Evolutionary conservation across 148 eudicot genomes (phyloP).

Genomic region (Dysphania ambrosioides): DNA sequence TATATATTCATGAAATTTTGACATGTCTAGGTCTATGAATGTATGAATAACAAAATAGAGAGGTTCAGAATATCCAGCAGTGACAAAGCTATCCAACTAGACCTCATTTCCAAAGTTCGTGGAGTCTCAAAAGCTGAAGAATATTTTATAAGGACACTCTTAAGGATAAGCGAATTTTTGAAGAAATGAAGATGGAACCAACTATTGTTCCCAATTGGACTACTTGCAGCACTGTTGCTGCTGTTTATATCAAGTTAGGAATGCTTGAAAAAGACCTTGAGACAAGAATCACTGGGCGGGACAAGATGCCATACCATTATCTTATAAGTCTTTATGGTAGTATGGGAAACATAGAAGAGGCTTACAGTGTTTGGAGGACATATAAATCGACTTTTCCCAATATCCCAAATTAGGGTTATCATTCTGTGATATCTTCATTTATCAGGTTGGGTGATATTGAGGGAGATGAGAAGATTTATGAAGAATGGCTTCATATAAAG

Average conservation of each 20-base stretch:
- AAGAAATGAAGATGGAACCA: slow-evolving; percentile 47
- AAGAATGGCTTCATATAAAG: slow-evolving; percentile 64
- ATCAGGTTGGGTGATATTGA: slow-evolving; percentile 61
- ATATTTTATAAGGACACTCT: slow-evolving; percentile 46
- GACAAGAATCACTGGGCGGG: slow-evolving; percentile 45
- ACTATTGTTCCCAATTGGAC: slow-evolving; percentile 60
- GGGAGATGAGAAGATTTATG: slow-evolving; percentile 69
- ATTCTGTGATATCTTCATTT: slow-evolving; percentile 63
- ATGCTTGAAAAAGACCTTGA: slow-evolving; percentile 53
- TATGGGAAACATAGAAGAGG: slow-evolving; percentile 66
- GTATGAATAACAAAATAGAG: slow-evolving; percentile 75
- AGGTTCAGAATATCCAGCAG: slow-evolving; percentile 57
- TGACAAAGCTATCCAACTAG: slow-evolving; percentile 82
- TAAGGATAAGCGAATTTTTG: slow-evolving; percentile 62
- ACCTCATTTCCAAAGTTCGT: slow-evolving; percentile 69
- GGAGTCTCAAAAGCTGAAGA: slow-evolving; percentile 77
- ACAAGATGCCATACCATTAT: slow-evolving; percentile 64
- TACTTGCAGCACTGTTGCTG: slow-evolving; percentile 73
- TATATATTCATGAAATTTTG: neutral
- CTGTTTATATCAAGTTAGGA: slow-evolving; percentile 57
- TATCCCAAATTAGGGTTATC: slow-evolving; percentile 65
- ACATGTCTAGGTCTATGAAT: slow-evolving; percentile 63
- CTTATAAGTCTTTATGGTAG: slow-evolving; percentile 67
- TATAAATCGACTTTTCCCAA: slow-evolving; percentile 50
- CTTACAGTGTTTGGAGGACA: slow-evolving; percentile 63